Evolutionary conservation across 495 filamentous ascomycete species (phyloP), one percentile per base, ranked within the genome.

Genomic region (Neurospora sp.): DNA sequence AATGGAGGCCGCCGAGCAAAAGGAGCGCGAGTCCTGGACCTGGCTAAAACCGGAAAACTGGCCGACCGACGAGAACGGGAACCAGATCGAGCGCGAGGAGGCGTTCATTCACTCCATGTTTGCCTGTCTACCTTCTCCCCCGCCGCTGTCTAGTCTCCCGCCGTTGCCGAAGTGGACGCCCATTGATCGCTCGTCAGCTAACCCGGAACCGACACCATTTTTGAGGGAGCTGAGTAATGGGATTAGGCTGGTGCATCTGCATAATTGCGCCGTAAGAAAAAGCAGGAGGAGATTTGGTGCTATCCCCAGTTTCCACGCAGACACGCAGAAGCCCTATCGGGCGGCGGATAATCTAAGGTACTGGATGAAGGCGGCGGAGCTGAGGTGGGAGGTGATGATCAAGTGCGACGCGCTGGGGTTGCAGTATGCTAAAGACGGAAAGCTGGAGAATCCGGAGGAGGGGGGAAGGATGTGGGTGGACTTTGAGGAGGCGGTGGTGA

Each of bases 301-400:
- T 70, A 98, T 99, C 80, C 92, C 91, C 41, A 85, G 85, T 1
- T 97, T 91, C 79, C 96, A 99, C 77, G 89, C 90, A 14, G 93
- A 99, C 78, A 93, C 94, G 10, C 90, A 88, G 42, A 98, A 98
- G 81, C 96, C 96, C 0, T 99, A 99, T 78, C 91, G 96, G 70
- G 89, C 89, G 71, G 93, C 94, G 0, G 96, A 99, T 70, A 99
- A 99, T 78, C 86, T 99, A 42, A 88, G 93, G 12, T 99, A 90
- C 84, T 99, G 96, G 95, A 86, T 93, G 79, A 99, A 99, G 82
- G 96, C 96, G 22, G 93, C 94, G 7, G 93, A 98, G 82, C 86
- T 98, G 69, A 88, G 96, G 35, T 99, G 94, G 93, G 96, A 98
- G 82, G 88, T 93, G 22, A 88, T 92, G 73, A 85, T 98, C 71